Base-by-base conservation (phyloP, 1,284 basidiomycete genomes). In the Heimioporus punctisporus region DNA sequence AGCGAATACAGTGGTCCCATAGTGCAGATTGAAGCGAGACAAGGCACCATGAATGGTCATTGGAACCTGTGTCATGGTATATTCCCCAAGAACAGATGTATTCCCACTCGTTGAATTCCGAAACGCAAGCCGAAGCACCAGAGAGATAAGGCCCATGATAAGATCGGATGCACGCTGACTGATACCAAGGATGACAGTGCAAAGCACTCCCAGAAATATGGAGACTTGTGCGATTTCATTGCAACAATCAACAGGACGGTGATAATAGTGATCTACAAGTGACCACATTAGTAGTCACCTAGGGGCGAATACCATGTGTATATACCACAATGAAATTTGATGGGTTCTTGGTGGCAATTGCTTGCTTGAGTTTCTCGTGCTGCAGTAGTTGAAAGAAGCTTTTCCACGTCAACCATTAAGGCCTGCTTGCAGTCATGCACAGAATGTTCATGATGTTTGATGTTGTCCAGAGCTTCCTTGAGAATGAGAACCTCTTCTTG, bases 181-280 rank as follows among this genome's bases (percentile, higher is more conserved):
- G n/a, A 52, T 26, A 41, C 19, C 15, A 31, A 52, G 39, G 19
- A 47, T 42, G 2, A 52, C 14, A 21, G 39, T 4, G 27, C 46
- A 47, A 4, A 52, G 26, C 23, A 41, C 51, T 14, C 24, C 25
- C 26, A 52, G 51, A 42, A 47, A 52, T 42, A 52, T 42, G 9
- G 51, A 52, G 5, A 51, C 34, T 34, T 51, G 50, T 3, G 44
- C 21, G 4, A 41, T 27, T 17, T 51, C 50, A 46, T 52, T n/a
- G 8, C 39, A 52, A 23, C 5, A 10, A 34, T 52, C 46, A 42
- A 52, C 21, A 12, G 28, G 24, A 5, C 21, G 5, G 11, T 12
- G 4, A 40, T 47, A 52, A 6, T 52, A 39, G 24, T 52, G 21
- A 25, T 25, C 41, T 42, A 24, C 10, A 42, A 25, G 15, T 19